phyloP scores from a whole-genome alignment of 768 basidiomycete genomes.

The Cystofilobasidium bisporidii region DNA sequence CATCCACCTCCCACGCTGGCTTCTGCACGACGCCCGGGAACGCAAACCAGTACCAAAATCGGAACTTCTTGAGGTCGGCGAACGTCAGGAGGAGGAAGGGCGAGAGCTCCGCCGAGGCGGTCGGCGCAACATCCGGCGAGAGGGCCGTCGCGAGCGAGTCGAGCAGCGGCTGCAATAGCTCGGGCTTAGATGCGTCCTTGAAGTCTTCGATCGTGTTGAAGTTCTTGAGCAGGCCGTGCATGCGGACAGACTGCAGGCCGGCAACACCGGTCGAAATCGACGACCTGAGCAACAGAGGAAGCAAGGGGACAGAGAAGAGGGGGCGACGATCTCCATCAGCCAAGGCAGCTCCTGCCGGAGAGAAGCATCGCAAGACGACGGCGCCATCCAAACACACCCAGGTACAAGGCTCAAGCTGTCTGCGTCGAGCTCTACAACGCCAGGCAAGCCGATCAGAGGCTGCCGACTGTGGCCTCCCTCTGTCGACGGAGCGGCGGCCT shows the following conservation, averaged over 20 bases:
- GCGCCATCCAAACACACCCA: neutral
- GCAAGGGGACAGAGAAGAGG: too few relatives aligned
- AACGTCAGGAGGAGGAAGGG: constrained; percentile 84
- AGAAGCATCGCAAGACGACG: too few relatives aligned
- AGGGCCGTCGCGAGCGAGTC: constrained; percentile 49
- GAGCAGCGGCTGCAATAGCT: constrained; percentile 65
- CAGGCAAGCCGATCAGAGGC: constrained; percentile 50
- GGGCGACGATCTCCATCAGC: too few relatives aligned
- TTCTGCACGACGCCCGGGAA: constrained; percentile 86
- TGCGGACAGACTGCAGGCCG: constrained; percentile 24
- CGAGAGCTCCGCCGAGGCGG: constrained; percentile 6
- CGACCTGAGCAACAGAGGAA: neutral
- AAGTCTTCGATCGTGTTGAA: constrained; percentile 97
- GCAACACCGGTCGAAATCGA: too few relatives aligned
- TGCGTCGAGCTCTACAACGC: constrained; percentile 49
- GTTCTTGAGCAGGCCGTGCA: constrained; percentile 71
- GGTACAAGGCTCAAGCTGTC: constrained; percentile 50
- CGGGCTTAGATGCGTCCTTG: constrained; percentile 75
- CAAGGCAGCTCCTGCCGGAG: too few relatives aligned
- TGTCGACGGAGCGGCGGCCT: constrained; percentile 60
- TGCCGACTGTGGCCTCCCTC: constrained; percentile 50
- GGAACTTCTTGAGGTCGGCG: constrained; percentile 96
- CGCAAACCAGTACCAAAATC: constrained; percentile 95
- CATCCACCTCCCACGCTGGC: constrained; percentile 77
- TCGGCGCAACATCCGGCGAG: neutral